A percentile compares a stretch with the other conserved stretches of the same genome.
phyloP scores from a whole-genome alignment of 2,329 filamentous ascomycete species.

The Aspergillus unguis region DNA sequence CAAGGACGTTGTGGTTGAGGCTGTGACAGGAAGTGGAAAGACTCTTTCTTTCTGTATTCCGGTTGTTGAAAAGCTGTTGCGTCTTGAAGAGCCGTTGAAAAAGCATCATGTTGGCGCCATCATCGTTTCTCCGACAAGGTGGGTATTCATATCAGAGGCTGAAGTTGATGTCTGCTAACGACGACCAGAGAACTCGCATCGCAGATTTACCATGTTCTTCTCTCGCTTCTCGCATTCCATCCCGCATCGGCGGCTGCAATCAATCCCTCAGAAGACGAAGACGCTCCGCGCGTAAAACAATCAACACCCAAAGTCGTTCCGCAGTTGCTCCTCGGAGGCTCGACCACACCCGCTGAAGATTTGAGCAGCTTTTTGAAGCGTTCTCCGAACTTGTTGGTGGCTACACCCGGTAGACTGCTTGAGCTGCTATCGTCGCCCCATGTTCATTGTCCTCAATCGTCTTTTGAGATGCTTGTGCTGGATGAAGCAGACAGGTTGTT shows the following conservation, averaged over 20 bases:
- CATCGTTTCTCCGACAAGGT: slow-evolving; percentile 79
- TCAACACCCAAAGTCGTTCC: slow-evolving; percentile 65
- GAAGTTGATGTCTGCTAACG: not conserved
- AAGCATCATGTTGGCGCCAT: slow-evolving; percentile 88
- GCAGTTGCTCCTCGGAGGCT: slow-evolving; percentile 83
- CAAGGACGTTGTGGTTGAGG: slow-evolving; percentile 90
- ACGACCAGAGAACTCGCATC: slow-evolving; percentile 71
- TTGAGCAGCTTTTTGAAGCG: slow-evolving; percentile 77
- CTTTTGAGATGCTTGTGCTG: slow-evolving; percentile 86
- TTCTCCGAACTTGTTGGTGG: slow-evolving; percentile 84
- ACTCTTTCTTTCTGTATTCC: slow-evolving; percentile 83
- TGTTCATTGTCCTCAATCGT: slow-evolving; percentile 81
- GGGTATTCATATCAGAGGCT: slow-evolving; percentile 4
- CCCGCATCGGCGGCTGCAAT: slow-evolving; percentile 61
- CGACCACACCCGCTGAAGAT: slow-evolving; percentile 79
- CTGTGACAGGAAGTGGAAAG: slow-evolving; percentile 88
- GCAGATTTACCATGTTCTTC: slow-evolving; percentile 81
- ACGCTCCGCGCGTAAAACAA: slow-evolving; percentile 35
- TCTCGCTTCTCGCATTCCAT: slow-evolving; percentile 78
- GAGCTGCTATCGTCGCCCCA: slow-evolving; percentile 83
- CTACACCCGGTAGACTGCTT: slow-evolving; percentile 83
- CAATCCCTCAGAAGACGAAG: slow-evolving; percentile 44
- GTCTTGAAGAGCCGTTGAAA: slow-evolving; percentile 76
- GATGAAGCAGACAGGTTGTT: slow-evolving; percentile 92
- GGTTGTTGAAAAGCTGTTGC: slow-evolving; percentile 75